phyloP scores from a whole-genome alignment of 2,329 filamentous ascomycete genomes.

The Aspergillus calidoustus region DNA sequence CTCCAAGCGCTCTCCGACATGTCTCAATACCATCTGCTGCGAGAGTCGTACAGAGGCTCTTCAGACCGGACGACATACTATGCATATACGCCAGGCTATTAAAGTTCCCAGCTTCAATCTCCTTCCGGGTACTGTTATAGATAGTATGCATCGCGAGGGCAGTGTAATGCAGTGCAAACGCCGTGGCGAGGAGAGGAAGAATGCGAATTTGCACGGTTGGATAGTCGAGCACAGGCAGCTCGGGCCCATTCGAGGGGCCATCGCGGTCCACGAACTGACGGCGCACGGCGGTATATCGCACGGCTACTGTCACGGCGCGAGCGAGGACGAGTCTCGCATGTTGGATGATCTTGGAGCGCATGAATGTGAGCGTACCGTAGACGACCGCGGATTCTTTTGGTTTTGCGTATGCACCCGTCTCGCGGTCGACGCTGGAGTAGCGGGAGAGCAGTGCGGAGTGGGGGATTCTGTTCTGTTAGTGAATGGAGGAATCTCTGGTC shows the following conservation, averaged over 20 bases:
- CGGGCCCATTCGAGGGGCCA: conserved; percentile 34
- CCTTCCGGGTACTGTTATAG: conserved; percentile 51
- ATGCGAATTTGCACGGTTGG: conserved; percentile 60
- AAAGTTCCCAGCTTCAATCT: conserved; percentile 56
- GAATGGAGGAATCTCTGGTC: background rate
- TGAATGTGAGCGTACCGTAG: conserved; percentile 56
- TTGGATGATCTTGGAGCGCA: conserved; percentile 48
- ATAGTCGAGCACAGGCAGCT: conserved; percentile 57
- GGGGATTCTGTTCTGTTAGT: conserved; percentile 37
- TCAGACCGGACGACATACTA: conserved; percentile 58
- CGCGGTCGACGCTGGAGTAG: conserved; percentile 54
- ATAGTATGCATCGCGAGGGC: conserved; percentile 54
- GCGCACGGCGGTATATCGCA: conserved; percentile 55
- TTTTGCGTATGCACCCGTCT: conserved; percentile 51
- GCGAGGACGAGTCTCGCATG: conserved; percentile 58
- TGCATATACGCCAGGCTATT: conserved; percentile 56
- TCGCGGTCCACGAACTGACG: conserved; percentile 58
- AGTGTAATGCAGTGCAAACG: conserved; percentile 55
- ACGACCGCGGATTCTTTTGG: conserved; percentile 50
- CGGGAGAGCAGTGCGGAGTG: conserved; percentile 55
- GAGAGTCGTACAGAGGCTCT: conserved; percentile 58
- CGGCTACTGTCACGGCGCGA: conserved; percentile 57
- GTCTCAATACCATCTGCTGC: conserved; percentile 60
- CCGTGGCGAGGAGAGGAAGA: conserved; percentile 57
- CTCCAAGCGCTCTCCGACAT: conserved; percentile 58